Evolutionary conservation across 306 rosid genomes (phyloP), one percentile per base, ranked within the genome.

Genomic region (Clitoria ternatea): DNA sequence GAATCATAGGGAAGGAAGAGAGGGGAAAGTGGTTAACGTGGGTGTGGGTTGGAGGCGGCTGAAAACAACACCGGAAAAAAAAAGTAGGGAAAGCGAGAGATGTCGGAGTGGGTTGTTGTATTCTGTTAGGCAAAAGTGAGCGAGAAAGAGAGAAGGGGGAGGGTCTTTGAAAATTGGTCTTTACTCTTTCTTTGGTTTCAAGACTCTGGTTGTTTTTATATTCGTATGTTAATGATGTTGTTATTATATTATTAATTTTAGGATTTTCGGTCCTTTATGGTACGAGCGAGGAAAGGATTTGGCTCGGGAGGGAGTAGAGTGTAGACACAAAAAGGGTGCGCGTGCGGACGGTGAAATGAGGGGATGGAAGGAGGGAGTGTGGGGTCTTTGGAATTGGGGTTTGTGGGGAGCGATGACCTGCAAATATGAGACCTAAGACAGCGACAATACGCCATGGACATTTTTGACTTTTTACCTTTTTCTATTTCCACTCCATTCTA

Each of bases 321-420:
- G 42, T 29, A 17, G 55, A 65, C 18, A 61, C 56, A 33, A 57
- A 29, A 33, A 50, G 3, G 7, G 50, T 1, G 54, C 48, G 82
- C 42, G 66, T 43, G 77, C 4, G 61, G 47, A 45, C 11, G 62
- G 32, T 27, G 37, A 67, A 17, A 2, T 24, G 22, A 73, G 23
- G 66, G 26, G n/a, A 39, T 24, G 3, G 48, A 39, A 10, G 4
- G 44, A 1, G 8, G 5, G 22, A 63, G 26, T 4, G 56, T 44
- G 74, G 78, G 53, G 13, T 62, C 61, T 13, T 40, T 32, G n/a
- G 7, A 1, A 27, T 71, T 65, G 37, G 60, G 73, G 80, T 36
- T 80, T 77, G 81, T 61, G 76, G 84, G 70, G 81, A 69, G 67
- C 66, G 43, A 78, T 73, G 73, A 63, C 81, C 85, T 80, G 81